A percentile compares a stretch with the other conserved stretches of the same genome.
These are phyloP conservation scores for Echites panduratus DNA, from an alignment of 257 asterid species.

Conservation along the genomic window DNA sequence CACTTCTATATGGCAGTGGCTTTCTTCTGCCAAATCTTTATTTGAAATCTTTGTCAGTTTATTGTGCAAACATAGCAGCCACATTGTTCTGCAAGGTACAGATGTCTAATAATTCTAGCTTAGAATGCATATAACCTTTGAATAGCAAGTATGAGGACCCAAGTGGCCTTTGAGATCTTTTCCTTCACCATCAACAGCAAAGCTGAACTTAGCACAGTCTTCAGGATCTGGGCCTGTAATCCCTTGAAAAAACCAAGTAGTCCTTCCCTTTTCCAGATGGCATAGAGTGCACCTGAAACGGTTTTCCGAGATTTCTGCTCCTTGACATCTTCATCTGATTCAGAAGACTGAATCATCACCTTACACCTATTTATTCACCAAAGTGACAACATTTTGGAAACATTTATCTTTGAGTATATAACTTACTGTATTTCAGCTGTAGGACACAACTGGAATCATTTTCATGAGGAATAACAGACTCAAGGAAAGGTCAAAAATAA, in stretches of 20 bases:
- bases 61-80: background rate
- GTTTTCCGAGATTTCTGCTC: constrained; percentile 47
- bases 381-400: background rate
- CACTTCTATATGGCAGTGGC: background rate
- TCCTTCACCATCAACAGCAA: constrained; percentile 86
- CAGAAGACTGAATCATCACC: constrained; percentile 82
- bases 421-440: background rate
- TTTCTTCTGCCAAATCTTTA: background rate
- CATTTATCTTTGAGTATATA: background rate
- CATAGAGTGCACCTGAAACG: constrained; percentile 41
- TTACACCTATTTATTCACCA: constrained; percentile 54
- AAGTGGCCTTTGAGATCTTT: constrained; percentile 71
- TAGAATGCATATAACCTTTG: too few species aligned
- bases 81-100: background rate
- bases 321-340: constrained; percentile 47
- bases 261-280: constrained; percentile 82
- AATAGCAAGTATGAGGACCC: constrained; percentile 68
- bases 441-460: background rate
- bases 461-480: background rate
- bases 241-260: constrained; percentile 78
- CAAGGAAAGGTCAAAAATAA: too few species aligned
- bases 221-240: constrained; percentile 78
- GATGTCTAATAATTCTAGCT: background rate
- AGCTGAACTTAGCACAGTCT: constrained; percentile 81
- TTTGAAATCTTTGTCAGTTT: background rate